These are phyloP conservation scores for Polyporus arcularius DNA, from an alignment of 768 basidiomycete species.

Conservation along the genomic window DNA sequence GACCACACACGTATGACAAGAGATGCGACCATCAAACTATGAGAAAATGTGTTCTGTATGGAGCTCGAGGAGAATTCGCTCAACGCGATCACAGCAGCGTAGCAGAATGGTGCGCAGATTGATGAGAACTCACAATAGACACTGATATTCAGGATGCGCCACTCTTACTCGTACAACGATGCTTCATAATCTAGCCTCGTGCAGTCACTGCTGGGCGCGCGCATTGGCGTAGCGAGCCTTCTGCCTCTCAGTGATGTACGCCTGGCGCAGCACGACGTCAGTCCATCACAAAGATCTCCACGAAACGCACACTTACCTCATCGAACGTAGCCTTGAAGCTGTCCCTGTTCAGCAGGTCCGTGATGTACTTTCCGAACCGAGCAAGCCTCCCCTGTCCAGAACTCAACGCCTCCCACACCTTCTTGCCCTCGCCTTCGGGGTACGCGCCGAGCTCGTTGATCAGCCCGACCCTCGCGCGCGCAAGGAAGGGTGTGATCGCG, in stretches of 20 bases:
- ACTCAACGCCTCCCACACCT: conserved; percentile 37
- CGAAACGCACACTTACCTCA: conserved; percentile 39
- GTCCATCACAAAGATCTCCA: neutral
- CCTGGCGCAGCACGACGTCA: conserved; percentile 12
- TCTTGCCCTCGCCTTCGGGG: conserved; percentile 47
- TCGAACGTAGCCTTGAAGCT: conserved; percentile 59
- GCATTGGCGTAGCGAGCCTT: conserved; percentile 20
- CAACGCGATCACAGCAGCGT: no score
- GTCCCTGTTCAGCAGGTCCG: conserved; percentile 49
- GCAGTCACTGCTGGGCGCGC: neutral
- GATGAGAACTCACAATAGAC: no score
- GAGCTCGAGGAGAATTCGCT: no score
- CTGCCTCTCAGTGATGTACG: conserved; percentile 22
- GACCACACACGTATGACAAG: no score
- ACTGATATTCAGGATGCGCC: no score
- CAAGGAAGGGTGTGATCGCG: conserved; percentile 61
- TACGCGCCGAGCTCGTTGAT: conserved; percentile 57
- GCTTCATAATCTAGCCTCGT: neutral
- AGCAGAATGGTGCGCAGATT: no score
- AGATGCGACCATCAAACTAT: no score
- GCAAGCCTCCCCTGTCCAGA: conserved; percentile 49
- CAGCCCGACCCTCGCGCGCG: conserved; percentile 46
- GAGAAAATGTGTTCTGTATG: no score
- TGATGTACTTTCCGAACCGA: conserved; percentile 50
- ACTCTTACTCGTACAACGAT: neutral